Percentiles rank a stretch among this genome's conserved stretches.
phyloP scores from a whole-genome alignment of 2,329 filamentous ascomycete species.

The Pseudogymnoascus sp. region DNA sequence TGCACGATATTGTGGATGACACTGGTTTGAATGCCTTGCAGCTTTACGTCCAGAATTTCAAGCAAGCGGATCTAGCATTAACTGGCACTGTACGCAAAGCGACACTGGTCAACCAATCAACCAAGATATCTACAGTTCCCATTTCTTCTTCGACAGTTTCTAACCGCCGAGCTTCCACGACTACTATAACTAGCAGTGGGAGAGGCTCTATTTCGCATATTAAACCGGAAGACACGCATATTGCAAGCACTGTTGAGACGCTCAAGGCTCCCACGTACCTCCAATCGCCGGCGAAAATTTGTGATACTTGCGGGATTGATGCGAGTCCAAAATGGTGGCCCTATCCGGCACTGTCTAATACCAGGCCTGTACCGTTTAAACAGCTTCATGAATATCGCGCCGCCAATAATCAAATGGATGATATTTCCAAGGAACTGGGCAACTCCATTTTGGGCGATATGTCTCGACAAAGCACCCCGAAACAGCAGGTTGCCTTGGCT shows the following conservation, averaged over 20 bases:
- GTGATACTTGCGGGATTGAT: constrained; percentile 58
- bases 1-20: constrained; percentile 66
- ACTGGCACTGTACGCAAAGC: constrained; percentile 93
- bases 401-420: background rate
- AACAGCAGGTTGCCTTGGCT: constrained; percentile 24
- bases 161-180: constrained; percentile 49
- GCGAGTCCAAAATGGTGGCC: constrained; percentile 67
- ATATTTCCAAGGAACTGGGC: background rate
- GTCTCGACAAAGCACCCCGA: background rate
- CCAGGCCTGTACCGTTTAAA: background rate
- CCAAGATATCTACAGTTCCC: constrained; percentile 23
- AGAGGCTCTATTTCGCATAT: constrained; percentile 21
- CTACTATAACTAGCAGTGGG: constrained; percentile 27
- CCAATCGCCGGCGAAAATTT: constrained; percentile 39
- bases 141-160: constrained; percentile 24
- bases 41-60: constrained; percentile 80
- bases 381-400: constrained; percentile 43
- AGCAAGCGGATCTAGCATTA: constrained; percentile 83
- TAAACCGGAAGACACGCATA: constrained; percentile 20
- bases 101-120: constrained; percentile 43
- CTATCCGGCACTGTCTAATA: constrained; percentile 13
- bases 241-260: background rate
- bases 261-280: background rate
- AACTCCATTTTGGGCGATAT: background rate
- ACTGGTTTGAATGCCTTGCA: constrained; percentile 73